Evolutionary conservation across 768 basidiomycete genomes (phyloP), one percentile per base, ranked within the genome.

Genomic region (Pluteus cervinus): DNA sequence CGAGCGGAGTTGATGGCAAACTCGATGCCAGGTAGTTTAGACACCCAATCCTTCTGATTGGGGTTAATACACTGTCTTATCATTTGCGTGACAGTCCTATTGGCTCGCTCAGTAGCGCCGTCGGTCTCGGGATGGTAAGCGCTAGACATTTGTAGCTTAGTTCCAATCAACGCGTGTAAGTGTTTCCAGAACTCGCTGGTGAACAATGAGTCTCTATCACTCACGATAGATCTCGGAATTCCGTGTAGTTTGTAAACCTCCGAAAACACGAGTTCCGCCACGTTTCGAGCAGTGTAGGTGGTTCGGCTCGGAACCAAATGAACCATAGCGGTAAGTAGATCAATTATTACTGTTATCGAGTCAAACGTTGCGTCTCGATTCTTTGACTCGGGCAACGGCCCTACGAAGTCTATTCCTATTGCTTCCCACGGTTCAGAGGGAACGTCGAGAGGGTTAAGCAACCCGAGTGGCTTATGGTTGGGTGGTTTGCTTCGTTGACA

Each of bases 71-170:
- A 49, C 29, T 52, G 43, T 0, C 55, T 28, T 1, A 63, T 29
- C 50, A 58, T 58, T 37, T 65, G 56, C 0, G 40, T 50, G 7
- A 65, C 41, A 1, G 55, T 62, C 1, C 54, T 41, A 34, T 63
- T 63, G 0, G 57, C 54, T 2, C 60, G 45, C 39, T 71, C 66
- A 0, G 61, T 66, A 0, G 57, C 42, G 1, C 67, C 64, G 41
- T 70, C 65, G 0, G 65, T 63, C 37, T 72, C 49, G 0, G 69
- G 69, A 40, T 72, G 69, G 37, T 57, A 71, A 0, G 65, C 46
- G 0, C 59, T 62, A 0, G 63, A 67, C 57, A 72, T 57, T 1
- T 47, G 33, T 1, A 65, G 47, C 11, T 60, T 51, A 1, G 51
- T 48, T 1, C 58, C 57, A 0, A 63, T 36, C 5, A 34, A 22